These are phyloP conservation scores for Nakazawaea sp. DNA, from an alignment of 805 yeast species.

Conservation along the genomic window DNA sequence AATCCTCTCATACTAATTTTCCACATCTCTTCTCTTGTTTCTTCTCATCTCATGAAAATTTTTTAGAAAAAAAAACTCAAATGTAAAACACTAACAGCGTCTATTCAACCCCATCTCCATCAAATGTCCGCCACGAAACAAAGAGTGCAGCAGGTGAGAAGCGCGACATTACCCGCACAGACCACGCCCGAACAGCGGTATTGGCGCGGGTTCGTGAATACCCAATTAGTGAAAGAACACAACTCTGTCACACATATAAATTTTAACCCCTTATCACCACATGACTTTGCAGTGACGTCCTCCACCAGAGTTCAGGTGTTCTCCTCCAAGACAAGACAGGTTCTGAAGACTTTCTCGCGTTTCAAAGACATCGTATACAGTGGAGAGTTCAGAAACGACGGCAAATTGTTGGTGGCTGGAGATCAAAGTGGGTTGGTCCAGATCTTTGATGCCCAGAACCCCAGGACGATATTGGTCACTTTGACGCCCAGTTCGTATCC, in stretches of 20 bases:
- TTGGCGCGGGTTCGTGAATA: slow-evolving; percentile 82
- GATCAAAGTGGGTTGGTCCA: slow-evolving; percentile 94
- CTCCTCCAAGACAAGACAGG: slow-evolving; percentile 91
- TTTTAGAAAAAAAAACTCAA: too few relatives aligned
- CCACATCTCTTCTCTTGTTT: too few relatives aligned
- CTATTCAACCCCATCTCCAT: too few relatives aligned
- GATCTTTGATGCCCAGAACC: slow-evolving; percentile 76
- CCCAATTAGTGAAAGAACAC: slow-evolving; percentile 89
- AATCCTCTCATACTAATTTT: too few relatives aligned
- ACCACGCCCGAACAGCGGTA: slow-evolving; percentile 90
- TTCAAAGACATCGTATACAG: slow-evolving; percentile 90
- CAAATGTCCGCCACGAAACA: slow-evolving; percentile 72
- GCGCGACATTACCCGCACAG: slow-evolving; percentile 73
- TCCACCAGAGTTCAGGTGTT: slow-evolving; percentile 89
- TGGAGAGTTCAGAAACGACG: slow-evolving; percentile 89
- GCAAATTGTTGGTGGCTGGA: slow-evolving; percentile 86
- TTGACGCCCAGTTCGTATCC: slow-evolving; percentile 82
- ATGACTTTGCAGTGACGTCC: slow-evolving; percentile 90
- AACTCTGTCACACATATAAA: slow-evolving; percentile 84
- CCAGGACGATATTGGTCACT: slow-evolving; percentile 72
- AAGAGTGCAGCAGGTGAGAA: slow-evolving; percentile 57
- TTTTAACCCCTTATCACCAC: slow-evolving; percentile 80
- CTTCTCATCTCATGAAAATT: too few relatives aligned
- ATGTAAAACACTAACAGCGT: too few relatives aligned
- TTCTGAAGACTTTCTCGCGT: slow-evolving; percentile 74